phyloP scores from a whole-genome alignment of 2,329 filamentous ascomycete species.

The Aspergillus aculeatinus region DNA sequence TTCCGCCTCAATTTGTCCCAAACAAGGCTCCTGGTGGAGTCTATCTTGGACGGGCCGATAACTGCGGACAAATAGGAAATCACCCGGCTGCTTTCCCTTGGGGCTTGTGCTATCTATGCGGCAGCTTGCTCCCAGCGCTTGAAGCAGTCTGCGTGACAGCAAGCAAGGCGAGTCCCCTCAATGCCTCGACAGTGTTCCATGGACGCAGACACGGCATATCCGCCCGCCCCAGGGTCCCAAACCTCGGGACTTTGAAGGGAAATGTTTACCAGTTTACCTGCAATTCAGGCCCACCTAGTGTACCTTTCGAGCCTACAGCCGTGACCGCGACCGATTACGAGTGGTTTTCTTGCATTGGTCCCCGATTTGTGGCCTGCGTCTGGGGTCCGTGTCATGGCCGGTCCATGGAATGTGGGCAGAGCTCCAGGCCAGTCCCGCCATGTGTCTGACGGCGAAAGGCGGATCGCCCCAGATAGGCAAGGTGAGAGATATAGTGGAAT shows the following conservation, averaged over 20 bases:
- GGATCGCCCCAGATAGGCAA: not conserved
- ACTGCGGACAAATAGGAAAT: conserved; percentile 22
- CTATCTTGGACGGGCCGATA: conserved; percentile 10
- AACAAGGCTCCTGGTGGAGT: conserved; percentile 14
- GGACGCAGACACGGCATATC: conserved; percentile 21
- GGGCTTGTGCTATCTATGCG: conserved; percentile 9
- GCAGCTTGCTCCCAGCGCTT: conserved; percentile 10
- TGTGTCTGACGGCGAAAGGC: not conserved
- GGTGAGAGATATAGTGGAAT: not conserved
- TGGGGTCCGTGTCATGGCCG: conserved; percentile 13
- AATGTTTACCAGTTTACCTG: conserved; percentile 2
- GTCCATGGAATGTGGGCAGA: not conserved
- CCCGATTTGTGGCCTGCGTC: conserved; percentile 18
- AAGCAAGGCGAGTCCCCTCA: conserved; percentile 12
- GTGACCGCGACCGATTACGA: conserved; percentile 19
- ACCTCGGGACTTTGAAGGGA: conserved; percentile 15
- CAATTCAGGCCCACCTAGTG: conserved; percentile 5
- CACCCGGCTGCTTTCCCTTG: conserved; percentile 14
- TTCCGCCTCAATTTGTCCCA: conserved; percentile 24
- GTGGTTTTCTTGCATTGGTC: conserved; percentile 21
- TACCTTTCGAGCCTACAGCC: conserved; percentile 19
- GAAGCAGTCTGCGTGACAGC: conserved; percentile 18
- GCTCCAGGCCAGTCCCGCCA: not conserved
- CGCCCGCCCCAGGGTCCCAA: conserved; percentile 14
- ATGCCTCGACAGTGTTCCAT: conserved; percentile 13